Evolutionary conservation across 306 rosid species (phyloP).

Genomic region (Castanopsis chinensis): DNA sequence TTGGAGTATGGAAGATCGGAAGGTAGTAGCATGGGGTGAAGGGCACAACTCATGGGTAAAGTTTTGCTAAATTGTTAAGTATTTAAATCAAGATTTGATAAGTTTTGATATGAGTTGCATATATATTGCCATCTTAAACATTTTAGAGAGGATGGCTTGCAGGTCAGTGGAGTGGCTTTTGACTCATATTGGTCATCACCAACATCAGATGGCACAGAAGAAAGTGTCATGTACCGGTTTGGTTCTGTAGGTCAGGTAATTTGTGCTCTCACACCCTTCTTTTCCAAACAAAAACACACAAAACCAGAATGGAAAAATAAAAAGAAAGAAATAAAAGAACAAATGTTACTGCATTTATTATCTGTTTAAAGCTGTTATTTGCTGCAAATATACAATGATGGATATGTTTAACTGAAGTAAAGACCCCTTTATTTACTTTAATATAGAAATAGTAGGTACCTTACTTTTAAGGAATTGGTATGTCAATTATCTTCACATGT

Average conservation of each 20-base stretch:
- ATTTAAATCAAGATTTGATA: slow-evolving; percentile 8
- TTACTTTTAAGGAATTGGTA: neutral
- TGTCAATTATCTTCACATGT: neutral
- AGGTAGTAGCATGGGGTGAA: slow-evolving; percentile 99
- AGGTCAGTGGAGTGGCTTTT: slow-evolving; percentile 98
- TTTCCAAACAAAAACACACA: too few species aligned
- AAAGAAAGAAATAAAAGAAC: neutral
- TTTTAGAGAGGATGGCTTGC: slow-evolving; percentile 15
- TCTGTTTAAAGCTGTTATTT: neutral
- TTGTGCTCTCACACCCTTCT: neutral
- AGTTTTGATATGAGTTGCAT: slow-evolving; percentile 13
- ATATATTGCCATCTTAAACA: slow-evolving; percentile 16
- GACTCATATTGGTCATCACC: slow-evolving; percentile 97
- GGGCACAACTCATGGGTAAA: slow-evolving; percentile 98
- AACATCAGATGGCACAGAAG: slow-evolving; percentile 70
- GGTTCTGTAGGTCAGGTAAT: slow-evolving; percentile 98
- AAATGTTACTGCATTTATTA: neutral
- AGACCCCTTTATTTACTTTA: neutral
- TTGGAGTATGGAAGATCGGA: slow-evolving; percentile 99
- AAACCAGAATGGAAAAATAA: too few species aligned
- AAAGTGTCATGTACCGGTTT: slow-evolving; percentile 75
- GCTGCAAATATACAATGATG: neutral
- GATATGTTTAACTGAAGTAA: neutral
- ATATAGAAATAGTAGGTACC: neutral
- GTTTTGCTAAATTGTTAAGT: slow-evolving; percentile 19